Percentiles rank a stretch among this genome's conserved stretches.
These are phyloP conservation scores for Inonotus obliquus DNA, from an alignment of 1,284 basidiomycete genomes.

Conservation along the genomic window DNA sequence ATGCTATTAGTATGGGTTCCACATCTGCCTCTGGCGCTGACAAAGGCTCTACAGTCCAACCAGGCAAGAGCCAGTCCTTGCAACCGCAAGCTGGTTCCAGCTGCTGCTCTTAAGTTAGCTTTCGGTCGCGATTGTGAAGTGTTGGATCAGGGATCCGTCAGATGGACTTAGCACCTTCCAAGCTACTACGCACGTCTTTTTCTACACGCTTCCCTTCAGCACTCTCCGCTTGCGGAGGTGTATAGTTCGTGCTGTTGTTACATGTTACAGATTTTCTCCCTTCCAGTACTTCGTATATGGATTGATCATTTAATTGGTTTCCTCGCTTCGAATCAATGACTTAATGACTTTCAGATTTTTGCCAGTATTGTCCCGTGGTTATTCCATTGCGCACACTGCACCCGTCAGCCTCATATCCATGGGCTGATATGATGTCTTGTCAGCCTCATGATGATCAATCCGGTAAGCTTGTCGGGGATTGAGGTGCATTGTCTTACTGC, in stretches of 20 bases:
- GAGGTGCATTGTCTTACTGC: not conserved
- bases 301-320: constrained; percentile 17
- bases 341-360: not conserved
- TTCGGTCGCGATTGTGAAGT: not conserved
- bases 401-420: not conserved
- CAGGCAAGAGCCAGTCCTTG: constrained; percentile 42
- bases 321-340: not conserved
- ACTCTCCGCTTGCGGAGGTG: constrained; percentile 6
- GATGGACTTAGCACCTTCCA: constrained; percentile 4
- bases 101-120: constrained; percentile 16
- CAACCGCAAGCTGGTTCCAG: constrained; percentile 15
- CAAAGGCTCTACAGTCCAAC: constrained; percentile 53
- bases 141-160: not conserved
- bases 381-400: too few relatives aligned
- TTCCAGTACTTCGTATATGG: constrained; percentile 11
- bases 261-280: constrained; percentile 1
- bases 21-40: constrained; percentile 65
- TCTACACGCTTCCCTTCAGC: not conserved
- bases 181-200: not conserved
- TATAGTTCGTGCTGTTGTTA: constrained; percentile 8
- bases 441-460: not conserved
- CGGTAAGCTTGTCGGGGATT: not conserved
- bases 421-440: not conserved
- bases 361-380: not conserved
- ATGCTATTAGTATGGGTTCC: constrained; percentile 63